Percentiles rank a stretch among this genome's conserved stretches.
phyloP scores from a whole-genome alignment of 331 rosid species.

The Erythrophleum ivorense region DNA sequence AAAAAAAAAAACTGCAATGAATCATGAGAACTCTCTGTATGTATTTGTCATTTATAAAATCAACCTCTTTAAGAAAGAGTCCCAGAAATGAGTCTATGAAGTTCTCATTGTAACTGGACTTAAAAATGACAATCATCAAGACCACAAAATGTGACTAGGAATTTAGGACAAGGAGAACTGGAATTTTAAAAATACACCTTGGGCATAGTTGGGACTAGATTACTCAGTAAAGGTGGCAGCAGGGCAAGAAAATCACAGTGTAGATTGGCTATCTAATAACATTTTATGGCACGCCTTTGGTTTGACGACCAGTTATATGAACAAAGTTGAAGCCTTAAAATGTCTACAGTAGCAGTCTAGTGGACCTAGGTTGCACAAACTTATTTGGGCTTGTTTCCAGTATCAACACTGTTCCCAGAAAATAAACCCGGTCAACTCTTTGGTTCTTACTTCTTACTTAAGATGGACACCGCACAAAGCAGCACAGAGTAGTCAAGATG shows the following conservation, averaged over 20 bases:
- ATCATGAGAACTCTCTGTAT: not conserved
- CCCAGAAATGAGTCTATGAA: not conserved
- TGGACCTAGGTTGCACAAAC: not conserved
- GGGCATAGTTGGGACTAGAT: not conserved
- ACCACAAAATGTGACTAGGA: not conserved
- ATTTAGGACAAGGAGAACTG: too few species aligned
- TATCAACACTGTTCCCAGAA: slow-evolving; percentile 5
- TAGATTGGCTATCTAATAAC: not conserved
- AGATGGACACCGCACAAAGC: not conserved
- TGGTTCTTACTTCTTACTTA: not conserved
- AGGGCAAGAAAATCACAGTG: not conserved
- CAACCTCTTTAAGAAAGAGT: not conserved
- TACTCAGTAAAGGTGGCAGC: not conserved
- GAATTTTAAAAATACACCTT: not conserved
- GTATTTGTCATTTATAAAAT: not conserved
- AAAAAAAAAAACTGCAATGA: too few species aligned
- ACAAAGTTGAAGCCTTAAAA: not conserved
- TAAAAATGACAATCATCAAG: not conserved
- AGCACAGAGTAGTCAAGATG: not conserved
- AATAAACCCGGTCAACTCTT: not conserved
- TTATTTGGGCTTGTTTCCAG: slow-evolving; percentile 14
- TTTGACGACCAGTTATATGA: not conserved
- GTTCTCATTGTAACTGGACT: not conserved
- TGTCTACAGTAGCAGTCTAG: not conserved
- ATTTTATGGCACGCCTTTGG: not conserved